Conservation (phyloP, 2,329 filamentous ascomycete genomes). For the Pseudogymnoascus sp. region DNA sequence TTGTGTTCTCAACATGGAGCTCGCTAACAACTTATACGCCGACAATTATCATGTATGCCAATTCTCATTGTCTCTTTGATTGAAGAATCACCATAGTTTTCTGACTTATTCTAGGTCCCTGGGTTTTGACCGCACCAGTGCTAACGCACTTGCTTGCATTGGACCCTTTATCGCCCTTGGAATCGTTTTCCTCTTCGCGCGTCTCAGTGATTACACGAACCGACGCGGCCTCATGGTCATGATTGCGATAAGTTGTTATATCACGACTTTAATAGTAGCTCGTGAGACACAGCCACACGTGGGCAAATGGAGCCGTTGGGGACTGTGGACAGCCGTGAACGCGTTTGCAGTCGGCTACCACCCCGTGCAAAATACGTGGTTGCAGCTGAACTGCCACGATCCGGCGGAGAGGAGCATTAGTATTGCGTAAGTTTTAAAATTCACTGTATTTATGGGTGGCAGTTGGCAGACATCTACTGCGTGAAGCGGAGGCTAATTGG, state of each 20-base stretch:
- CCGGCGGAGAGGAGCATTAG: constrained; percentile 25
- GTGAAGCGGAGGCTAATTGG: background rate
- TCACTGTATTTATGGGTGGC: background rate
- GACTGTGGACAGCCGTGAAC: constrained; percentile 15
- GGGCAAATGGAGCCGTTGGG: constrained; percentile 2
- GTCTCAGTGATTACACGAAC: constrained; percentile 25
- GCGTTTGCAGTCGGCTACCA: constrained; percentile 21
- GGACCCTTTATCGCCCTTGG: constrained; percentile 16
- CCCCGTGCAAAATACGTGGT: constrained; percentile 26
- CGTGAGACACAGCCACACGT: constrained; percentile 21
- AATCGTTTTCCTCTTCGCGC: constrained; percentile 13
- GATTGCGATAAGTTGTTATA: constrained; percentile 30
- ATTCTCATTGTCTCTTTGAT: background rate
- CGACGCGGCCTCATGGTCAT: constrained; percentile 31
- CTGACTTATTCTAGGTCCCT: constrained; percentile 14
- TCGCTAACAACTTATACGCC: constrained; percentile 27
- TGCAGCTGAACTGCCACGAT: constrained; percentile 15
- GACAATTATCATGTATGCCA: constrained; percentile 22
- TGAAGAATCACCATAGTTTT: background rate
- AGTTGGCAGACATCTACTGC: background rate
- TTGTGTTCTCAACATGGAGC: constrained; percentile 19
- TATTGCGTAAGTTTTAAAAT: constrained; percentile 23
- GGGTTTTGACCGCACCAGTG: constrained; percentile 21
- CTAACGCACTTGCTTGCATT: constrained; percentile 26
- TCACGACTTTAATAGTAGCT: constrained; percentile 32